Evolutionary conservation across 371 early-diverging fungal genomes (phyloP).

Genomic region (Lichtheimia ramosa): DNA sequence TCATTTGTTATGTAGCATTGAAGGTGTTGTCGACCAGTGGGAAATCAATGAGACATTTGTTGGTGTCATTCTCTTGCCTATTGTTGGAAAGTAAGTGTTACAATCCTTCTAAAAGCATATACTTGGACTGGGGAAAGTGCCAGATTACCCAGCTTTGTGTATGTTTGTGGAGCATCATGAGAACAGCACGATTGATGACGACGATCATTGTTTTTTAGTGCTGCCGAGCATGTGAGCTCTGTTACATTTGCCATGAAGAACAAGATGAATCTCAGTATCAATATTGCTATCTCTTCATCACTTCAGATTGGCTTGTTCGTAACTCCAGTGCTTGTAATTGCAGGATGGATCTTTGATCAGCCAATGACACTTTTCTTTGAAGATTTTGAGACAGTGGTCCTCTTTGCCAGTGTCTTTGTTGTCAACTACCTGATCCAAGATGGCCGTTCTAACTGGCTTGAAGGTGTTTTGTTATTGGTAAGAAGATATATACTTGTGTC

Average conservation of each 20-base stretch:
- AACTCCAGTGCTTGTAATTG: constrained; percentile 81
- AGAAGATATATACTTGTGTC: background rate
- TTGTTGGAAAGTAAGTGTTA: constrained; percentile 67
- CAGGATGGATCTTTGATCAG: constrained; percentile 83
- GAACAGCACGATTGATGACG: background rate
- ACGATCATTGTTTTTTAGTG: constrained; percentile 14
- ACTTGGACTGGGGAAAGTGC: too few species aligned
- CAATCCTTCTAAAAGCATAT: background rate
- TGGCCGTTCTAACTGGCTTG: constrained; percentile 83
- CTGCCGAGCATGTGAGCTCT: constrained; percentile 75
- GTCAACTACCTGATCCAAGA: constrained; percentile 81
- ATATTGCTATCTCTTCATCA: constrained; percentile 87
- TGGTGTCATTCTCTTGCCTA: constrained; percentile 84
- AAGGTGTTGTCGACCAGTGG: constrained; percentile 69
- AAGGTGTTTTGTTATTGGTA: constrained; percentile 76
- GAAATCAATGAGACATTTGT: constrained; percentile 80
- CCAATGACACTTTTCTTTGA: constrained; percentile 84
- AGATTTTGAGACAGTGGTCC: constrained; percentile 77
- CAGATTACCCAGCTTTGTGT: too few species aligned
- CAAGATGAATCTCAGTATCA: constrained; percentile 89
- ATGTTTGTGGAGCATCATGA: too few species aligned
- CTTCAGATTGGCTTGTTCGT: constrained; percentile 92
- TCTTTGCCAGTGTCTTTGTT: constrained; percentile 84
- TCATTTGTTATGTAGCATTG: constrained; percentile 43
- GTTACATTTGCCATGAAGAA: constrained; percentile 84